These are phyloP conservation scores for Canavalia ensiformis DNA, from an alignment of 306 rosid species.

Conservation along the genomic window DNA sequence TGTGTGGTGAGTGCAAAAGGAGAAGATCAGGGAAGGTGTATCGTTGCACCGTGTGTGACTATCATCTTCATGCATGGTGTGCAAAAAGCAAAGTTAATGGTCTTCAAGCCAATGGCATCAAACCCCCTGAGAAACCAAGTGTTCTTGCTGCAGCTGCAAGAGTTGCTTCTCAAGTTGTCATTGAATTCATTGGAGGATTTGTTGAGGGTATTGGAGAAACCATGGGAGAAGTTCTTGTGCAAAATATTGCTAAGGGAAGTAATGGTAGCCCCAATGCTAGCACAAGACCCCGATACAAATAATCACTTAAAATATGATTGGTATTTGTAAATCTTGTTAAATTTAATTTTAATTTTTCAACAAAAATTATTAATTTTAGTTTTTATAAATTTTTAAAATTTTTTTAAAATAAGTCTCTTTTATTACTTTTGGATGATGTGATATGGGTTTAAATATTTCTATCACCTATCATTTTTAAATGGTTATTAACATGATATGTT, in stretches of 20 bases:
- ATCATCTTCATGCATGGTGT: constrained; percentile 76
- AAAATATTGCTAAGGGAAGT: constrained; percentile 63
- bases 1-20: constrained; percentile 75
- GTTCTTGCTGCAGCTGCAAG: constrained; percentile 67
- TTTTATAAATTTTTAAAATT: too few relatives aligned
- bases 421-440: too few relatives aligned
- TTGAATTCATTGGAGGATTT: constrained; percentile 75
- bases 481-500: too few relatives aligned
- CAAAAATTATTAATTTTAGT: too few relatives aligned
- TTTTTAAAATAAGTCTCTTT: too few relatives aligned
- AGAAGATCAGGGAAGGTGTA: constrained; percentile 76
- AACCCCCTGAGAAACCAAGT: constrained; percentile 59
- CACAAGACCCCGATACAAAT: constrained; percentile 32
- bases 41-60: constrained; percentile 72
- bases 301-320: background rate
- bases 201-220: constrained; percentile 86
- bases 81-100: constrained; percentile 82
- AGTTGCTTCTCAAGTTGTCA: constrained; percentile 81
- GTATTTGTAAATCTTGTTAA: too few relatives aligned
- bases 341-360: too few relatives aligned
- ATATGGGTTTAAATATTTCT: too few relatives aligned
- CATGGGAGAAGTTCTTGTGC: constrained; percentile 77
- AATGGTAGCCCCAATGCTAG: background rate
- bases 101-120: constrained; percentile 66
- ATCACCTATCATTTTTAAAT: too few relatives aligned